A percentile compares a stretch with the other conserved stretches of the same genome.
Conservation (phyloP, 1,284 basidiomycete species). For the Coniophora puteana region DNA sequence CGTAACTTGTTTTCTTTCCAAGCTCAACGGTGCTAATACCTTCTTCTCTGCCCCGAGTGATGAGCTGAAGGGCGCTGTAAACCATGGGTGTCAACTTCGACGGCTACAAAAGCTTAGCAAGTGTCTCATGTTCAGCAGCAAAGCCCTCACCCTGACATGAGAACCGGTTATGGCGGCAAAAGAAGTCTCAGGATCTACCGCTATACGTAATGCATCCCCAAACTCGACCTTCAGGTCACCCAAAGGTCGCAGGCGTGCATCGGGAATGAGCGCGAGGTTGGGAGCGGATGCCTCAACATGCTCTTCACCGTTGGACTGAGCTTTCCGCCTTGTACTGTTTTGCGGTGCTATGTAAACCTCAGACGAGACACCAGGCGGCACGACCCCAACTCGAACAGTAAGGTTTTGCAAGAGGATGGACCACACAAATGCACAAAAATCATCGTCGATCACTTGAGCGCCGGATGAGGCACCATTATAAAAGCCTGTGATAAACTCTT, state of each 20-base stretch:
- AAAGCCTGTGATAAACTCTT: conserved; percentile 65
- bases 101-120: conserved; percentile 43
- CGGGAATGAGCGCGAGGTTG: conserved; percentile 48
- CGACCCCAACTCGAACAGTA: conserved; percentile 63
- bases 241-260: conserved; percentile 48
- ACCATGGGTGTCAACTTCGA: conserved; percentile 79
- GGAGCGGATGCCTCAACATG: conserved; percentile 36
- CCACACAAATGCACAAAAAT: conserved; percentile 81
- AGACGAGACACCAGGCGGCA: conserved; percentile 51
- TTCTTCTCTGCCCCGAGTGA: conserved; percentile 73
- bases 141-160: conserved; percentile 62
- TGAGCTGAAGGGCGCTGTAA: conserved; percentile 82
- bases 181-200: conserved; percentile 67
- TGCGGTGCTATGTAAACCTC: conserved; percentile 78
- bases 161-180: conserved; percentile 81
- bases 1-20: conserved; percentile 76
- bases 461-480: conserved; percentile 41
- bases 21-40: conserved; percentile 79
- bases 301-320: conserved; percentile 51
- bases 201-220: conserved; percentile 66
- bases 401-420: conserved; percentile 69
- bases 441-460: conserved; percentile 64
- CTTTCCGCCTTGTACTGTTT: conserved; percentile 58
- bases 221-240: conserved; percentile 51
- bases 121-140: neutral